Evolutionary conservation across 1,284 basidiomycete species (phyloP).

Genomic region (Mycena sp.): DNA sequence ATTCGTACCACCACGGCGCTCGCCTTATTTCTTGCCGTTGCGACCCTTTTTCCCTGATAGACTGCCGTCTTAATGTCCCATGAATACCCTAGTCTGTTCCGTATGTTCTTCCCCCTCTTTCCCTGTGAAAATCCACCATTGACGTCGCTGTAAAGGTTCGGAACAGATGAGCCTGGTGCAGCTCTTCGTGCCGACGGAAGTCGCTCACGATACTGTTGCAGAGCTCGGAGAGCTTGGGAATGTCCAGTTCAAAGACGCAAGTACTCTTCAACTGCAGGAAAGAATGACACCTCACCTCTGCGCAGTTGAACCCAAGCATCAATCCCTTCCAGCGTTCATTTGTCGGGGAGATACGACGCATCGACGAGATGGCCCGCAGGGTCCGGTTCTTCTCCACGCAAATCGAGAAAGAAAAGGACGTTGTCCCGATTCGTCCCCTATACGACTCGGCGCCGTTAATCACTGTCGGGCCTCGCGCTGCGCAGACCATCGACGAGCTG

Average conservation of each 20-base stretch:
- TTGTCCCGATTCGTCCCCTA: conserved; percentile 83
- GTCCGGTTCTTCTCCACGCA: conserved; percentile 91
- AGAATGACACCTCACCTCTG: conserved; percentile 14
- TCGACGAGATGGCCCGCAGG: conserved; percentile 96
- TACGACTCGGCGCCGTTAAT: conserved; percentile 85
- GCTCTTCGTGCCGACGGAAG: conserved; percentile 97
- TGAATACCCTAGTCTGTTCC: conserved; percentile 87
- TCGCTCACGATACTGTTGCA: conserved; percentile 95
- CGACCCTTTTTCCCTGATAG: not conserved
- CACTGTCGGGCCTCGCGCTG: conserved; percentile 89
- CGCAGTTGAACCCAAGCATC: conserved; percentile 90
- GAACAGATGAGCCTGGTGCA: conserved; percentile 98
- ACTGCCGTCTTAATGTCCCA: conserved; percentile 60
- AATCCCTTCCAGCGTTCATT: conserved; percentile 99
- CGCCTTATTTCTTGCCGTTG: not conserved
- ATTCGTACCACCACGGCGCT: conserved; percentile 8
- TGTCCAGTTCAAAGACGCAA: conserved; percentile 95
- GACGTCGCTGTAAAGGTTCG: conserved; percentile 68
- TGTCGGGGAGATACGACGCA: conserved; percentile 92
- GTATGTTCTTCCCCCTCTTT: conserved; percentile 55
- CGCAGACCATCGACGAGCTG: conserved; percentile 94
- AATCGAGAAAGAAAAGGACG: conserved; percentile 87
- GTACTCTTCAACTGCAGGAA: not conserved
- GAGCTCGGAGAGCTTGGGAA: conserved; percentile 96
- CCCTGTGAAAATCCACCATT: not conserved